These are phyloP conservation scores for Cadophora gregata DNA, from an alignment of 2,329 filamentous ascomycete species.

Conservation along the genomic window DNA sequence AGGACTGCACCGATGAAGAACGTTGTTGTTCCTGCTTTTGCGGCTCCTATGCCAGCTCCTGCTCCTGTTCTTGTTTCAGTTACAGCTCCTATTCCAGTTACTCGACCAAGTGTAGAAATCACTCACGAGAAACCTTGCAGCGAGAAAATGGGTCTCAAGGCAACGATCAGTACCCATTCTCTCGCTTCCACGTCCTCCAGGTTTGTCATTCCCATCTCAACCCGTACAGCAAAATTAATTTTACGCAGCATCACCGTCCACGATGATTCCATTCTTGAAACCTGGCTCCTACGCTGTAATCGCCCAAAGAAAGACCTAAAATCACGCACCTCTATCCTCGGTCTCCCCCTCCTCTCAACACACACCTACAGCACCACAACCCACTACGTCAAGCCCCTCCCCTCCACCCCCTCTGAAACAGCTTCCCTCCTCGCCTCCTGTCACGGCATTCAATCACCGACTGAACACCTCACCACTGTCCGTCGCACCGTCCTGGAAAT, in stretches of 20 bases:
- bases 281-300: constrained; percentile 29
- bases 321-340: constrained; percentile 21
- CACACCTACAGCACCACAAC: constrained; percentile 20
- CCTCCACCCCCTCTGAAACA: constrained; percentile 23
- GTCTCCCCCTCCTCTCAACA: constrained; percentile 18
- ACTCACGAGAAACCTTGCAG: neutral
- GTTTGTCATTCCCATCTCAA: neutral
- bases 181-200: constrained; percentile 16
- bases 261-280: constrained; percentile 24
- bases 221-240: neutral
- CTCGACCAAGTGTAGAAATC: neutral
- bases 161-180: constrained; percentile 17
- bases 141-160: constrained; percentile 9
- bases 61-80: neutral
- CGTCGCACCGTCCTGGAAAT: constrained; percentile 18
- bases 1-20: neutral
- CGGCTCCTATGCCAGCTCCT: neutral
- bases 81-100: neutral
- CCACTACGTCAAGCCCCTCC: constrained; percentile 28
- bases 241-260: neutral
- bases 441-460: neutral
- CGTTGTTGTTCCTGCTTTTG: neutral
- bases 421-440: neutral
- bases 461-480: constrained; percentile 3
- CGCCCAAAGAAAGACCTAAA: constrained; percentile 20